phyloP scores from a whole-genome alignment of 495 filamentous ascomycete genomes.

The Schizothecium vesticola region DNA sequence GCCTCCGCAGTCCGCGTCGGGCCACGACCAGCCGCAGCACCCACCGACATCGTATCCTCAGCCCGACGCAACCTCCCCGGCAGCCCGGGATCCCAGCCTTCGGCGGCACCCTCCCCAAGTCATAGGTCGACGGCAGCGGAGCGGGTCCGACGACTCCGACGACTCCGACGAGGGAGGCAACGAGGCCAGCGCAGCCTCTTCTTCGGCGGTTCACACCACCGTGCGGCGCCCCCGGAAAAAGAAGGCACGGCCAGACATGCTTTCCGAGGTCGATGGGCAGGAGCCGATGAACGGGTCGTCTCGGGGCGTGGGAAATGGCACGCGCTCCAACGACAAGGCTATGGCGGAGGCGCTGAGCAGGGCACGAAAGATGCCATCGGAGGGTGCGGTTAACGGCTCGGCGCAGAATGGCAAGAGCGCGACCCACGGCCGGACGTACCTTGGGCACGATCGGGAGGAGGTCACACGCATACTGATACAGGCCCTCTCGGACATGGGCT shows the following conservation, averaged over 20 bases:
- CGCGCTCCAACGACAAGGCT: constrained; percentile 20
- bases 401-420: constrained; percentile 29
- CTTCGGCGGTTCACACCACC: constrained; percentile 7
- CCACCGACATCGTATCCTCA: background rate
- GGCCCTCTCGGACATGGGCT: constrained; percentile 81
- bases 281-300: constrained; percentile 33
- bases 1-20: constrained; percentile 21
- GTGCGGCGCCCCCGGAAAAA: constrained; percentile 19
- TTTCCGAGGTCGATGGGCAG: constrained; percentile 28
- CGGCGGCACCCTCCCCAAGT: constrained; percentile 17
- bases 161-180: constrained; percentile 19
- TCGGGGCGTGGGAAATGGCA: constrained; percentile 35
- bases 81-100: background rate
- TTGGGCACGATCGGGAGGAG: constrained; percentile 88
- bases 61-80: background rate
- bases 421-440: constrained; percentile 36
- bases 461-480: constrained; percentile 91
- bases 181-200: constrained; percentile 6
- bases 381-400: constrained; percentile 33
- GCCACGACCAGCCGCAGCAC: background rate
- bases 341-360: constrained; percentile 34
- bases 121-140: constrained; percentile 25
- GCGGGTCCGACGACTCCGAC: constrained; percentile 18
- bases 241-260: constrained; percentile 26
- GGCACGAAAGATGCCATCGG: constrained; percentile 27